A percentile compares a stretch with the other conserved stretches of the same genome.
Conservation (phyloP, 1,284 basidiomycete genomes). For the Trichosporon asahii region DNA sequence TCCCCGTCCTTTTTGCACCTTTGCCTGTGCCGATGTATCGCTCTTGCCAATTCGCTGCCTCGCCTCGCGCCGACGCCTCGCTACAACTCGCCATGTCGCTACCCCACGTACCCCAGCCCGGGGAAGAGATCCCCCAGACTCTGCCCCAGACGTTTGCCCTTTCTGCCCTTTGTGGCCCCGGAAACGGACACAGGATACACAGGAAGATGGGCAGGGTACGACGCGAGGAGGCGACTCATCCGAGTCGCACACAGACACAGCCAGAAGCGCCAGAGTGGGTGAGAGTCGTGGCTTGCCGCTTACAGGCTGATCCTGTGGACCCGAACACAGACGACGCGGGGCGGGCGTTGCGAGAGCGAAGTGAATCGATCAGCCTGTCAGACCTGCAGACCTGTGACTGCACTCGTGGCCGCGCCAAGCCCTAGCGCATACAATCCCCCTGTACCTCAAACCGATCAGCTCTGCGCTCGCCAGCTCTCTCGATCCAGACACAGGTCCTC, state of each 20-base stretch:
- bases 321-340: not conserved
- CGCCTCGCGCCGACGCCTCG: not conserved
- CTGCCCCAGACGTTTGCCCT: not conserved
- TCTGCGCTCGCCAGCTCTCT: not conserved
- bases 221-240: not conserved
- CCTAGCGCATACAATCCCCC: not conserved
- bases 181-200: not conserved
- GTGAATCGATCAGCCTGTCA: not conserved
- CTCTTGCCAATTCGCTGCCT: not conserved
- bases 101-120: conserved; percentile 7
- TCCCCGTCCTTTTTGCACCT: no score
- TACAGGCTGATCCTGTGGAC: not conserved
- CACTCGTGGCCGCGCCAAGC: not conserved
- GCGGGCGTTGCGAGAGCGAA: not conserved
- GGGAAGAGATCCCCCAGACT: not conserved
- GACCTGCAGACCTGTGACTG: not conserved
- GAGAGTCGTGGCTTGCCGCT: not conserved
- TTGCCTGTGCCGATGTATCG: not conserved
- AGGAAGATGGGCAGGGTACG: not conserved
- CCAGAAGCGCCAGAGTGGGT: not conserved
- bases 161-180: not conserved
- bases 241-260: not conserved
- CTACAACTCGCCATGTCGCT: not conserved
- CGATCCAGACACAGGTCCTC: no score
- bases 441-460: not conserved